Evolutionary conservation across 805 yeast genomes (phyloP).

Genomic region (Myxozyma neglecta): DNA sequence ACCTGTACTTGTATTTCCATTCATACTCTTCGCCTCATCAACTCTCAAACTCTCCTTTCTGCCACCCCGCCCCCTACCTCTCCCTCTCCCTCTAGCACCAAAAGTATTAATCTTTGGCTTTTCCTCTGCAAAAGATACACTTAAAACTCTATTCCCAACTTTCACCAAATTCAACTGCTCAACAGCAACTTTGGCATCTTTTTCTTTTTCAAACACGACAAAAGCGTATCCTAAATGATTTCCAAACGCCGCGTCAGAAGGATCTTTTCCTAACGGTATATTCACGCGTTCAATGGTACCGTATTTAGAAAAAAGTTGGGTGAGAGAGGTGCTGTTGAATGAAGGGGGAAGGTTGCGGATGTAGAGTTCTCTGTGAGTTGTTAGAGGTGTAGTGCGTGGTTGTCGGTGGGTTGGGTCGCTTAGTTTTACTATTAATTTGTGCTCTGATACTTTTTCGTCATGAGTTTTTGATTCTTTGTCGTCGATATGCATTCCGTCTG

Average conservation of each 20-base stretch:
- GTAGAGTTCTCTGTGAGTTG: constrained; percentile 58
- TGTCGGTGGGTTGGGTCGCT: constrained; percentile 57
- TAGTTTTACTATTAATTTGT: constrained; percentile 53
- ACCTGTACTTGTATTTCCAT: background rate
- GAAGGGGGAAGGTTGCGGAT: constrained; percentile 55
- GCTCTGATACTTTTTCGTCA: constrained; percentile 39
- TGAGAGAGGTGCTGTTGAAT: constrained; percentile 45
- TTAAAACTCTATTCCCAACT: constrained; percentile 51
- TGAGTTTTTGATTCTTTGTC: background rate
- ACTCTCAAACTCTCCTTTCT: background rate
- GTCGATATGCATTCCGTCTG: too few relatives aligned
- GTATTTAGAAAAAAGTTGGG: constrained; percentile 47
- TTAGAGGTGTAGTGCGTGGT: constrained; percentile 48
- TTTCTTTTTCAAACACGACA: constrained; percentile 48
- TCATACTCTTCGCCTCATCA: background rate
- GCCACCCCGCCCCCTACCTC: constrained; percentile 14
- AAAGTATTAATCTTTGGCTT: background rate
- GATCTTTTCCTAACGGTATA: constrained; percentile 36
- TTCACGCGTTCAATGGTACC: constrained; percentile 57
- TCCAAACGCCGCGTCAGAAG: constrained; percentile 33
- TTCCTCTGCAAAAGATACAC: constrained; percentile 49
- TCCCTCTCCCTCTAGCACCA: background rate
- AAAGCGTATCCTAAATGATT: constrained; percentile 67
- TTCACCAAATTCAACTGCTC: constrained; percentile 43
- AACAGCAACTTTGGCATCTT: constrained; percentile 52